These are phyloP conservation scores for Pistacia vera DNA, from an alignment of 345 rosid species.

Conservation along the genomic window DNA sequence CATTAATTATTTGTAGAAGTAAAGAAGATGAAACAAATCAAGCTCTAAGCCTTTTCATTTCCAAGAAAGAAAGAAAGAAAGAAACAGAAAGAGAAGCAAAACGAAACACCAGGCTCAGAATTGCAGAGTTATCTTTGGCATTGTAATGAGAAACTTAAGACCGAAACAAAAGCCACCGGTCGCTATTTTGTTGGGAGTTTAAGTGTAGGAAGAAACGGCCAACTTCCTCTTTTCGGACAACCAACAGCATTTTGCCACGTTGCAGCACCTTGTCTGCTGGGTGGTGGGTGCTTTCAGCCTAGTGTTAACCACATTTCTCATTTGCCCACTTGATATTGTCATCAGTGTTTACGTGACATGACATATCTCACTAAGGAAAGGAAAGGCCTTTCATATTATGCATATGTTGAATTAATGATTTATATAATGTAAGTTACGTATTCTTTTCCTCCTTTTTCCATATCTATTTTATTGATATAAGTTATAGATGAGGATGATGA, in stretches of 20 bases:
- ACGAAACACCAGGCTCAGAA: not conserved
- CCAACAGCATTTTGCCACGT: constrained; percentile 18
- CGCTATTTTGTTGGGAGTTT: constrained; percentile 26
- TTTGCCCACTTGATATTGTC: not conserved
- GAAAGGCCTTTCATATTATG: not conserved
- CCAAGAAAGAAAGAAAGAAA: not conserved
- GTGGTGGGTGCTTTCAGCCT: constrained; percentile 14
- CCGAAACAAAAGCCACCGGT: constrained; percentile 34
- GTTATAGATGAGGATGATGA: too few relatives aligned
- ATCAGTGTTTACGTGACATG: constrained; percentile 1
- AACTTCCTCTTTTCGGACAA: not conserved
- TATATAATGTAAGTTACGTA: too few relatives aligned
- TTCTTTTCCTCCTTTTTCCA: too few relatives aligned
- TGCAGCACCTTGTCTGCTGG: not conserved
- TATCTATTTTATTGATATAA: too few relatives aligned
- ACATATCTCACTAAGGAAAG: not conserved
- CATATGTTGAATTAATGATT: too few relatives aligned
- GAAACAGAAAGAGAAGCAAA: not conserved
- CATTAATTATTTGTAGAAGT: not conserved
- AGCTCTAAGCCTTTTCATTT: not conserved
- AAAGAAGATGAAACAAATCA: not conserved
- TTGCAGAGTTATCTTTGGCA: not conserved
- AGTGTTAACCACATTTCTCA: not conserved
- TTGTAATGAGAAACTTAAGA: not conserved
- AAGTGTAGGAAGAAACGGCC: constrained; percentile 18